A percentile compares a stretch with the other conserved stretches of the same genome.
Conservation (phyloP, 2,329 filamentous ascomycete genomes). For the Fusarium continuum region DNA sequence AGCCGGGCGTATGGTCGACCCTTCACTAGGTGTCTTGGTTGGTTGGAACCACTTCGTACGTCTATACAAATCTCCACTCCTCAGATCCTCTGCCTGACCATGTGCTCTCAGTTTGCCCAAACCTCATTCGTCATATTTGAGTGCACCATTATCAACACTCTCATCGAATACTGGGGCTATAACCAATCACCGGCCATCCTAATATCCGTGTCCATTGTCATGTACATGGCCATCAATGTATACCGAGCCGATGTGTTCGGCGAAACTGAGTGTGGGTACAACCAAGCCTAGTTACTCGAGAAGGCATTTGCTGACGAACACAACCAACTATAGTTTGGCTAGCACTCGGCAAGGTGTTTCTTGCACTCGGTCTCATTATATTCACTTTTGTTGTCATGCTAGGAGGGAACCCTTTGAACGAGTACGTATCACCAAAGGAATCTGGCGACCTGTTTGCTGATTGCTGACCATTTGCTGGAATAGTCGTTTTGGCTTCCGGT, state of each 20-base stretch:
- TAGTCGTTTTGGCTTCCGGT: constrained; percentile 74
- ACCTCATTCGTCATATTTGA: not conserved
- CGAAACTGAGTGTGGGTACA: not conserved
- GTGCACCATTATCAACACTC: not conserved
- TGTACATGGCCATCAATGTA: not conserved
- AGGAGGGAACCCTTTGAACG: constrained; percentile 70
- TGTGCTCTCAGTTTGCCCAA: not conserved
- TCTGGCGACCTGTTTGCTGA: no score
- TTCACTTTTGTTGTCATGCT: constrained; percentile 82
- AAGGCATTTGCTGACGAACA: not conserved
- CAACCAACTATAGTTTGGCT: constrained; percentile 57
- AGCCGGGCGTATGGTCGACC: not conserved
- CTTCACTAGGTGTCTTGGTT: not conserved
- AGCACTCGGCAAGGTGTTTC: constrained; percentile 67
- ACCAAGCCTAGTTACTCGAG: not conserved
- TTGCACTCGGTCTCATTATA: constrained; percentile 71
- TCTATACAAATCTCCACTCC: not conserved
- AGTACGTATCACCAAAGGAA: not conserved
- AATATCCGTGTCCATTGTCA: not conserved
- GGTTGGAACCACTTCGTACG: not conserved
- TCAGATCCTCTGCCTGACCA: not conserved
- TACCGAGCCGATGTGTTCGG: not conserved
- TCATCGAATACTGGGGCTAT: not conserved
- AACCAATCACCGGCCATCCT: not conserved
- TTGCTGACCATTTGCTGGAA: constrained; percentile 46